Base-by-base conservation (phyloP, 768 basidiomycete species). In the Lactarius hengduanensis region DNA sequence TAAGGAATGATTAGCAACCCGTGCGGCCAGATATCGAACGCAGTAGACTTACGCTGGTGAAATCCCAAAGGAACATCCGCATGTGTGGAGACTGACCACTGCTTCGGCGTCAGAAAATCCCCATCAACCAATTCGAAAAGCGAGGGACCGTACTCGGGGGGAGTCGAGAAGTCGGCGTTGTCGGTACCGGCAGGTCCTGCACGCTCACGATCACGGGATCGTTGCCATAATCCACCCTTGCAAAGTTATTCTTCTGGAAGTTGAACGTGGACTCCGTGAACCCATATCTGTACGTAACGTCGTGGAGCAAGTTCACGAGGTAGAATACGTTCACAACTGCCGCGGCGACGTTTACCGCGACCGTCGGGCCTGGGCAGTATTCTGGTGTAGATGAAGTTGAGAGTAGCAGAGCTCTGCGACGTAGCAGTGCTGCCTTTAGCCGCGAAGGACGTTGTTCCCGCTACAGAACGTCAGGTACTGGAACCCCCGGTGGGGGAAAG, bases 251-350 rank as follows among this genome's bases (percentile, higher is more conserved):
- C 50, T 75, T 77, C 74, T 87, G 86, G 79, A 87, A 87, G 74
- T 87, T 88, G 72, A 83, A 86, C 13, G 80, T 76, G 8, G 68
- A 68, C 75, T 86, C 85, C 47, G 84, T 86, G 74, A 88, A 88
- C 2, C 87, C 86, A 68, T 85, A 86, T 56, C 78, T 73, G 72
- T 84, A 80, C 16, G 72, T 66, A 54, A 76, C 65, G 71, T 88
- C 86, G 73, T 88, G 86, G 60, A 86, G 78, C 64, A 78, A 80
- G 76, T 89, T 90, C 71, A 80, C 79, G 41, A 86, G 76, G 74
- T 87, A 88, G 74, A 87, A 89, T 2, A 79, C 79, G 66, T 84
- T 83, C 2, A 82, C 82, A 43, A 81, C 77, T 3, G 86, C 84
- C 32, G 86, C 82, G 61, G 84, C 78, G 60, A 84, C 64, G 73